Evolutionary conservation across 148 eudicot genomes (phyloP), one percentile per base, ranked within the genome.

Genomic region (Suaeda aralocaspica): DNA sequence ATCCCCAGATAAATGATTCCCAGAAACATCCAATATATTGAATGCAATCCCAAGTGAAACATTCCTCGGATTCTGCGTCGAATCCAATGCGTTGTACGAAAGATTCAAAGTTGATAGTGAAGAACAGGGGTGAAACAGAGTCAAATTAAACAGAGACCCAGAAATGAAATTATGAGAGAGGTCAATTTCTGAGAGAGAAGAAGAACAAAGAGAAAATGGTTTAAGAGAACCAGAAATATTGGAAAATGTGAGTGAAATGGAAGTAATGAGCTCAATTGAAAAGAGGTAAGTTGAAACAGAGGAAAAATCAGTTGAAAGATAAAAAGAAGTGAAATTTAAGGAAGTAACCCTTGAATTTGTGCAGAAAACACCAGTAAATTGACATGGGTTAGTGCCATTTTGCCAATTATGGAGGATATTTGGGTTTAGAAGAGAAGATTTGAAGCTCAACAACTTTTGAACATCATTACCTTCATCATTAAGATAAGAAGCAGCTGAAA

Each of bases 351-450:
- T 81, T 1, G 79, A 78, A 28, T 67, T 67, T 4, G 67, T 76
- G 75, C 98, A 94, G 9, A 72, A 41, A 57, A 94, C 88, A 0
- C 99, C 93, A n/a, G 73, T 71, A 77, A 84, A 94, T 8, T 64
- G 70, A 78, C 99, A 94, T 4, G 96, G 93, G 71, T 72, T 46
- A 26, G 15, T 13, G 29, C 11, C 28, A 11, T 80, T 36, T 3
- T 55, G 44, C 99, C 99, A 94, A n/a, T 82, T 75, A 18, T 49
- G 69, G 25, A 93, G 92, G 48, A 62, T 12, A 41, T 79, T 53
- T 2, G 89, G 82, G 74, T 85, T 79, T 5, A 83, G 61, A 30
- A 94, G 84, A 0, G 88, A 75, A 33, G 85, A 70, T 77, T 91
- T 94, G 86, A 94, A 94, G 80, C 78, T 75, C 5, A 91, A 44